Evolutionary conservation across 106 monocot genomes (phyloP).

Genomic region (Acorus gramineus): DNA sequence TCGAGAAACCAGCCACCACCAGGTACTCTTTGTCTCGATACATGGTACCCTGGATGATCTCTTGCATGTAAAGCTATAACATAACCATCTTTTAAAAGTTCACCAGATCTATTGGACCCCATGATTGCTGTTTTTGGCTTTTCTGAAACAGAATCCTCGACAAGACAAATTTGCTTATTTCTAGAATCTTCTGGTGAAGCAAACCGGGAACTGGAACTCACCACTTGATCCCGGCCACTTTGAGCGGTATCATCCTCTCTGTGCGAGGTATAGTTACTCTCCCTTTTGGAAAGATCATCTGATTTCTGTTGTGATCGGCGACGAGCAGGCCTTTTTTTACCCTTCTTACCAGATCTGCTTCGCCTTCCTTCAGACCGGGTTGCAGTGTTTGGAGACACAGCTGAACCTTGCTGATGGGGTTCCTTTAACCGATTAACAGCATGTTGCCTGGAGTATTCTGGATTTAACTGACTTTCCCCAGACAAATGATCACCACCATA

Average conservation of each 20-base stretch:
- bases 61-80: slow-evolving; percentile 67
- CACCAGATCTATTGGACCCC: slow-evolving; percentile 17
- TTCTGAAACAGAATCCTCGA: slow-evolving; percentile 57
- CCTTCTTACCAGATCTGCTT: slow-evolving; percentile 83
- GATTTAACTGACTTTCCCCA: slow-evolving; percentile 37
- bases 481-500: slow-evolving; percentile 28
- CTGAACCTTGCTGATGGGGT: slow-evolving; percentile 18
- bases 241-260: slow-evolving; percentile 59
- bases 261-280: slow-evolving; percentile 46
- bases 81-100: slow-evolving; percentile 63
- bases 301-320: slow-evolving; percentile 60
- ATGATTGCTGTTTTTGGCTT: slow-evolving; percentile 9
- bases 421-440: slow-evolving; percentile 28
- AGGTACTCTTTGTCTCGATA: slow-evolving; percentile 61
- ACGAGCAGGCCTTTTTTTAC: slow-evolving; percentile 87
- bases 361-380: slow-evolving; percentile 51
- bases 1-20: slow-evolving; percentile 85
- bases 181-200: slow-evolving; percentile 84
- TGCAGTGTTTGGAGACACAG: slow-evolving; percentile 31
- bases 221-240: slow-evolving; percentile 59
- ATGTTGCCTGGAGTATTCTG: slow-evolving; percentile 30
- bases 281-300: slow-evolving; percentile 55
- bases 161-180: slow-evolving; percentile 44
- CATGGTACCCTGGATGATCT: slow-evolving; percentile 46
- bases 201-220: slow-evolving; percentile 77